Conservation (phyloP, 257 asterid species). For the Fraxinus americana region DNA sequence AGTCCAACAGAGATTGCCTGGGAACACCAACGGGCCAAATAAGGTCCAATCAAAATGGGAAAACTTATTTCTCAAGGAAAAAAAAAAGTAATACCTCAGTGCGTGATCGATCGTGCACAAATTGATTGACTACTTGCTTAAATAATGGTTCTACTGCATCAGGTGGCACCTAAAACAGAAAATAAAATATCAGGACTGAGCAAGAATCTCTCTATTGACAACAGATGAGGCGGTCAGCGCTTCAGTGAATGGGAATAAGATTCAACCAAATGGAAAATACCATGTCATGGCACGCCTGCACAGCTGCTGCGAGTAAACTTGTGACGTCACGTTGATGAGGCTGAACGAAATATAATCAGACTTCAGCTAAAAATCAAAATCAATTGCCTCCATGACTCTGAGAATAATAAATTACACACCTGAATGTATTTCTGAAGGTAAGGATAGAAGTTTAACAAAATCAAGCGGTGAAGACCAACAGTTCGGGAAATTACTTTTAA, state of each 20-base stretch:
- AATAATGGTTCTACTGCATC: constrained; percentile 94
- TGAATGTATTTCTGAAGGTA: constrained; percentile 82
- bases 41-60: constrained; percentile 16
- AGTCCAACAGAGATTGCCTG: constrained; percentile 95
- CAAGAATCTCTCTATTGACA: constrained; percentile 18
- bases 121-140: constrained; percentile 91
- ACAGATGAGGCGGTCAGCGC: constrained; percentile 16
- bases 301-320: constrained; percentile 89
- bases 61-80: constrained; percentile 5
- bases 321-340: constrained; percentile 87
- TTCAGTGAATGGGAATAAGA: constrained; percentile 2
- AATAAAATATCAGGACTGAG: constrained; percentile 9
- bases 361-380: constrained; percentile 18
- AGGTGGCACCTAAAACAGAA: constrained; percentile 80
- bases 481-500: constrained; percentile 85
- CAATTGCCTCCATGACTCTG: constrained; percentile 19
- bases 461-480: constrained; percentile 83
- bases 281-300: constrained; percentile 99
- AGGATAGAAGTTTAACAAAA: constrained; percentile 70
- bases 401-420: constrained; percentile 46
- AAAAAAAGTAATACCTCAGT: constrained; percentile 61
- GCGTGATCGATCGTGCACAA: constrained; percentile 88
- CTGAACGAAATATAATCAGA: constrained; percentile 44
- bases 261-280: constrained; percentile 39
- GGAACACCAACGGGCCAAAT: constrained; percentile 11